Evolutionary conservation across 495 filamentous ascomycete species (phyloP).

Genomic region (Cudoniella acicularis): DNA sequence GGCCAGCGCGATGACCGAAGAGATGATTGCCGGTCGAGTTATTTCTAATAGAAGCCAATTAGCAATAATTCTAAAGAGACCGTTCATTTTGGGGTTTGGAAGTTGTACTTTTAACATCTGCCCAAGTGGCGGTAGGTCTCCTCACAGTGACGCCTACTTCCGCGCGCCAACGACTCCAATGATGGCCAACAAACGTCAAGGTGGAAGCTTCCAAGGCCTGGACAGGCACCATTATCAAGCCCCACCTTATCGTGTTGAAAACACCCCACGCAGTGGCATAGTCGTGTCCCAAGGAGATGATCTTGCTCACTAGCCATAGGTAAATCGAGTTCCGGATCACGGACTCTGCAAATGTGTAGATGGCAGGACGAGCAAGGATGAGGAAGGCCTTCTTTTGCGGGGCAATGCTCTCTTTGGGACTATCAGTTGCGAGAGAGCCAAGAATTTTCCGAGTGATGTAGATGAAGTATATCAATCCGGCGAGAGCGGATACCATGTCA

Average conservation of each 20-base stretch:
- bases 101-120: conserved; percentile 37
- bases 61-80: not conserved
- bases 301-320: conserved; percentile 65
- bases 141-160: conserved; percentile 31
- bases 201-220: conserved; percentile 62
- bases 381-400: conserved; percentile 34
- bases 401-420: not conserved
- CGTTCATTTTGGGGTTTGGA: not conserved
- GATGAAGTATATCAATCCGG: conserved; percentile 59
- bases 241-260: conserved; percentile 78
- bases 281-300: conserved; percentile 55
- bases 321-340: conserved; percentile 67
- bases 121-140: conserved; percentile 34
- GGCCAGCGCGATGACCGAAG: conserved; percentile 44
- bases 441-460: conserved; percentile 27
- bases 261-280: conserved; percentile 75
- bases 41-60: conserved; percentile 36
- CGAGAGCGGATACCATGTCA: conserved; percentile 51
- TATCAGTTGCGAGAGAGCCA: not conserved
- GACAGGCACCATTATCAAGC: conserved; percentile 72
- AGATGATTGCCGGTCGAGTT: conserved; percentile 50
- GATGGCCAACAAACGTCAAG: conserved; percentile 63
- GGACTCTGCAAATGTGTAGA: conserved; percentile 60
- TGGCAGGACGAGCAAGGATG: conserved; percentile 50
- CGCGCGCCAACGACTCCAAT: conserved; percentile 58